Evolutionary conservation across 345 rosid genomes (phyloP).

Genomic region (Hibiscus tridactylites): DNA sequence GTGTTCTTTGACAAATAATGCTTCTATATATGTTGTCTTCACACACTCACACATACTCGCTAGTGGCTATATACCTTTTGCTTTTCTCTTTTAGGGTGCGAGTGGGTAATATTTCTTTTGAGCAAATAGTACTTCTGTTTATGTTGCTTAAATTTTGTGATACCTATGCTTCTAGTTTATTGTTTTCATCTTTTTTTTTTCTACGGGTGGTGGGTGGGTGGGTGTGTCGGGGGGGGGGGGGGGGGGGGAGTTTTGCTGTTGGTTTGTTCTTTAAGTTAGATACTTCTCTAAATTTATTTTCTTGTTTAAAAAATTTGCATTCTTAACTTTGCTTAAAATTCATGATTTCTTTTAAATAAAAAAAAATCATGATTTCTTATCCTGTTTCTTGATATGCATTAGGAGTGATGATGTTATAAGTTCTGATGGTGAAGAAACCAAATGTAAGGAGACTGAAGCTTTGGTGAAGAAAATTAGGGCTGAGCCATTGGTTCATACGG

Average conservation of each 20-base stretch:
- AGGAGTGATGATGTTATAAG: conserved; percentile 25
- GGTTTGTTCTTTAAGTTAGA: background rate
- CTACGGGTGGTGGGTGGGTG: background rate
- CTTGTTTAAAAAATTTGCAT: background rate
- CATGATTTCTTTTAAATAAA: background rate
- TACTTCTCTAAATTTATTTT: conserved; percentile 1
- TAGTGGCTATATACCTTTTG: background rate
- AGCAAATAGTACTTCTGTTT: background rate
- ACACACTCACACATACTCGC: background rate
- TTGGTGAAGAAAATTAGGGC: conserved; percentile 34
- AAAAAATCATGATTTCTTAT: conserved; percentile 3
- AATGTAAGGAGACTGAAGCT: conserved; percentile 25
- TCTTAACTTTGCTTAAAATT: conserved; percentile 1
- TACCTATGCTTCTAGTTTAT: background rate
- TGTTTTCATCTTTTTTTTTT: background rate
- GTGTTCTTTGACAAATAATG: background rate
- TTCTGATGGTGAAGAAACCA: conserved; percentile 29
- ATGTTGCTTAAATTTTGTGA: background rate
- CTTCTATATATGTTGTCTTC: background rate
- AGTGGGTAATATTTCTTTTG: background rate
- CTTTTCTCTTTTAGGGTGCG: background rate
- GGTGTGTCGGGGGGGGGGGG: too few relatives aligned
- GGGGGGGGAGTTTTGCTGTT: background rate
- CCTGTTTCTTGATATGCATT: conserved; percentile 11
- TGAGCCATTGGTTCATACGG: conserved; percentile 31